Evolutionary conservation across 805 yeast genomes (phyloP).

Genomic region (Saccharomycopsis javanensis): DNA sequence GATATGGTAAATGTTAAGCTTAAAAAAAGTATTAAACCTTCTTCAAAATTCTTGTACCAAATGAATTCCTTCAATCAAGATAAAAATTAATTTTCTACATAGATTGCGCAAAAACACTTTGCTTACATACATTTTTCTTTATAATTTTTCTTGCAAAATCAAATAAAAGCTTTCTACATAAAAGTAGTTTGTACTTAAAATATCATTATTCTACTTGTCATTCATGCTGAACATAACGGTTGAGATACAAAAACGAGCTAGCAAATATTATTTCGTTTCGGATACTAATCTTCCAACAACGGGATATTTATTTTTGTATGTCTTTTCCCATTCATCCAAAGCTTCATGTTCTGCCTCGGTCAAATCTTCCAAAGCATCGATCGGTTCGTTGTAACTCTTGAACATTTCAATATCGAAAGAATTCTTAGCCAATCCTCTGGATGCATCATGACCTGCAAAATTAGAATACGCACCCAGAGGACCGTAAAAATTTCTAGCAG

Average conservation of each 20-base stretch:
- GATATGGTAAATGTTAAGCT: background rate
- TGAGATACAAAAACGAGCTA: too few species aligned
- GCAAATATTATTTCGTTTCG: slow-evolving; percentile 21
- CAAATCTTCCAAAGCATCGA: slow-evolving; percentile 63
- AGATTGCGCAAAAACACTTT: background rate
- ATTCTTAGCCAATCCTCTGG: slow-evolving; percentile 82
- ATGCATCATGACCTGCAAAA: slow-evolving; percentile 94
- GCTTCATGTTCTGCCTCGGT: slow-evolving; percentile 50
- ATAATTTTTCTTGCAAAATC: background rate
- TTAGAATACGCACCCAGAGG: slow-evolving; percentile 93
- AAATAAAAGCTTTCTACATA: background rate
- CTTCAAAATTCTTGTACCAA: background rate
- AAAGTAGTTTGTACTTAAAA: background rate
- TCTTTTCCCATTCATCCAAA: slow-evolving; percentile 76
- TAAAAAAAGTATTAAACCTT: background rate
- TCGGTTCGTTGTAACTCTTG: slow-evolving; percentile 62
- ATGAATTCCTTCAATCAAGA: background rate
- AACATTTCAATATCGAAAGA: slow-evolving; percentile 67
- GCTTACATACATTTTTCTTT: background rate
- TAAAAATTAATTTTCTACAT: background rate
- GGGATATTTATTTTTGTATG: slow-evolving; percentile 74
- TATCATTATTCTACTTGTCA: background rate
- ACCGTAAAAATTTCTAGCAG: slow-evolving; percentile 80
- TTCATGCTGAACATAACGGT: background rate
- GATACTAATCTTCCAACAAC: slow-evolving; percentile 62